Percentiles rank a stretch among this genome's conserved stretches.
Conservation (phyloP, 2,329 filamentous ascomycete genomes). For the Tolypocladium pustulatum region DNA sequence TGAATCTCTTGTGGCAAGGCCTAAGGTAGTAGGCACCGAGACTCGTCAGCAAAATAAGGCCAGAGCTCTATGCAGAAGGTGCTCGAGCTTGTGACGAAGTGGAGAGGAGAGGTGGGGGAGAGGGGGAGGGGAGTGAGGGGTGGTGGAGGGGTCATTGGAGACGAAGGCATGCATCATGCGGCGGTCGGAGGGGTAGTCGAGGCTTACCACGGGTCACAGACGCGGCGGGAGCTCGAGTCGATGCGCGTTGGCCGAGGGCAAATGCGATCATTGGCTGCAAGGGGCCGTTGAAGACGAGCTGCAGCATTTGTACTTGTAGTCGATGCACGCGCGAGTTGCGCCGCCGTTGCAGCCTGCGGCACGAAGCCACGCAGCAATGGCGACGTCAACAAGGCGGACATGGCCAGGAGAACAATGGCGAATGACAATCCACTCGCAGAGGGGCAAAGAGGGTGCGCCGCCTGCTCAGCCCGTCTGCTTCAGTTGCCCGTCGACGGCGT, state of each 20-base stretch:
- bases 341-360: neutral
- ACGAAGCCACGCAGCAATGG: neutral
- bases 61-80: constrained; percentile 4
- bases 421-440: constrained; percentile 1
- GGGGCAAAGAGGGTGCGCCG: neutral
- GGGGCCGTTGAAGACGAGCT: neutral
- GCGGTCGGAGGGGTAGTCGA: neutral
- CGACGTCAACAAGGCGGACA: neutral
- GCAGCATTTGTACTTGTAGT: neutral
- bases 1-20: neutral
- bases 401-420: neutral
- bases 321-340: neutral
- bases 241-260: neutral
- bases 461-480: neutral
- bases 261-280: neutral
- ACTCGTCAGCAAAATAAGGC: neutral
- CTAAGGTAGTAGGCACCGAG: constrained; percentile 1
- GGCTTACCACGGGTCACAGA: neutral
- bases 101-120: neutral
- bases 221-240: neutral
- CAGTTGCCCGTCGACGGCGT: neutral
- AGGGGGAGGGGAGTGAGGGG: neutral
- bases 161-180: neutral
- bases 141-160: neutral
- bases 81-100: neutral